Conservation (phyloP, 2,329 filamentous ascomycete genomes). For the Leptographium radiaticola region DNA sequence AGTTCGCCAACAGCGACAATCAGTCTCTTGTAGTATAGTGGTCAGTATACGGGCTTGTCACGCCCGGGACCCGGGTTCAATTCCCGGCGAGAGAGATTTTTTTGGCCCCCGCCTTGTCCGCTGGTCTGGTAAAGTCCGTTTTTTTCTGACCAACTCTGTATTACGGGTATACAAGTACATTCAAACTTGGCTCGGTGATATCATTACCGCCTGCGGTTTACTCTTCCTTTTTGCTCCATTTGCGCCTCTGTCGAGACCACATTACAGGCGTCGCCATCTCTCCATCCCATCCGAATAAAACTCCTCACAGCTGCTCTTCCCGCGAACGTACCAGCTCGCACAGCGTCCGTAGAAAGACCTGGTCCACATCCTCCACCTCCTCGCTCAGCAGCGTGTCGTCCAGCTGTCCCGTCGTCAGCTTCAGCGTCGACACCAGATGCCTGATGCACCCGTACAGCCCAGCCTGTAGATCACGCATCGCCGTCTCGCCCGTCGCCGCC, state of each 20-base stretch:
- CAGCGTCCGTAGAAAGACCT: slow-evolving; percentile 24
- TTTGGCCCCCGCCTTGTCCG: not conserved
- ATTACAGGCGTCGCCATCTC: too few species aligned
- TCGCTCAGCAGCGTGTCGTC: slow-evolving; percentile 7
- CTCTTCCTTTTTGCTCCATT: too few species aligned
- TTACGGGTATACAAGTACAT: too few species aligned
- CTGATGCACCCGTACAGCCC: slow-evolving; percentile 38
- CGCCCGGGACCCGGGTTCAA: slow-evolving; percentile 3
- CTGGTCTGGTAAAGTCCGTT: not conserved
- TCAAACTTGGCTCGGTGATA: too few species aligned
- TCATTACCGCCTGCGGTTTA: too few species aligned
- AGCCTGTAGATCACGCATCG: slow-evolving; percentile 30
- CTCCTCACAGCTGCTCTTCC: slow-evolving; percentile 18
- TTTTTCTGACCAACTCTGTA: not conserved
- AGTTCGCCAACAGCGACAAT: not conserved
- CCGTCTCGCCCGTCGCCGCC: slow-evolving; percentile 8
- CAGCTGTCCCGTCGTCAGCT: slow-evolving; percentile 11
- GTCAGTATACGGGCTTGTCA: slow-evolving; percentile 4
- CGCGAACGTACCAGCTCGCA: slow-evolving; percentile 28
- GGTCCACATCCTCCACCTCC: slow-evolving; percentile 18
- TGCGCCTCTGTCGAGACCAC: not conserved
- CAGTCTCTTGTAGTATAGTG: slow-evolving; percentile 2
- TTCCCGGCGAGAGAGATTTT: slow-evolving; percentile 2
- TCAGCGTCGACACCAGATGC: slow-evolving; percentile 35
- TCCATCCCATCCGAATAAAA: not conserved